Conservation (phyloP, 1,284 basidiomycete species). For the Cryptococcus deneoformans region DNA sequence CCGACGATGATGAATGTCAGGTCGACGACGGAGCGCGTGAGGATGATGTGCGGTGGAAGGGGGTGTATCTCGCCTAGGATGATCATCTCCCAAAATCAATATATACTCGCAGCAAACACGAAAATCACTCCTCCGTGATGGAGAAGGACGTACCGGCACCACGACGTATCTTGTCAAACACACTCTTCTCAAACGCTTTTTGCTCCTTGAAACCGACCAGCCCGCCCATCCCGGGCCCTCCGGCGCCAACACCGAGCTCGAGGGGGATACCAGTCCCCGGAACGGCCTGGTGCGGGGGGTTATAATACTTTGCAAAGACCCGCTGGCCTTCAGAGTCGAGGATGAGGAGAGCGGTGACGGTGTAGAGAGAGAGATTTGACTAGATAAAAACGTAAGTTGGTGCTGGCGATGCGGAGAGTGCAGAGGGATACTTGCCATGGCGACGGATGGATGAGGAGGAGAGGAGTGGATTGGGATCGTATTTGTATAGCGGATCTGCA, state of each 20-base stretch:
- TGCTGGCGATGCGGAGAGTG: too few species aligned
- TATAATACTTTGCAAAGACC: conserved; percentile 83
- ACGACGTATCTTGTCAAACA: conserved; percentile 94
- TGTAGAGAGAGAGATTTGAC: conserved; percentile 84
- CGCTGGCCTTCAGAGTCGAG: conserved; percentile 93
- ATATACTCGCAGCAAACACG: not conserved
- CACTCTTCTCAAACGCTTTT: conserved; percentile 89
- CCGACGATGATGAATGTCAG: conserved; percentile 94
- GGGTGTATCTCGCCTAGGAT: conserved; percentile 81
- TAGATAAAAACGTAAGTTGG: conserved; percentile 15
- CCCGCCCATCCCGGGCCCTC: conserved; percentile 41
- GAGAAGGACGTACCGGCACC: conserved; percentile 65
- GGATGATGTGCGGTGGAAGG: conserved; percentile 77
- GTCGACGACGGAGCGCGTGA: conserved; percentile 93
- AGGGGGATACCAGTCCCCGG: conserved; percentile 42
- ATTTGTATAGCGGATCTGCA: too few species aligned
- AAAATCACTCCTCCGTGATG: too few species aligned
- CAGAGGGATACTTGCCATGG: too few species aligned
- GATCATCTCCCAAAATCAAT: not conserved
- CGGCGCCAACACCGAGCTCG: conserved; percentile 46
- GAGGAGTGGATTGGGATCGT: too few species aligned
- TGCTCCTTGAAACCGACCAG: conserved; percentile 79
- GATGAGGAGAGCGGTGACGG: conserved; percentile 80
- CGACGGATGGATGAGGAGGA: too few species aligned
- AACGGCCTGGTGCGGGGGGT: conserved; percentile 57